Percentiles rank a stretch among this genome's conserved stretches.
Evolutionary conservation across 1,139 yeast genomes (phyloP).

Genomic region (Kodamaea arcana): DNA sequence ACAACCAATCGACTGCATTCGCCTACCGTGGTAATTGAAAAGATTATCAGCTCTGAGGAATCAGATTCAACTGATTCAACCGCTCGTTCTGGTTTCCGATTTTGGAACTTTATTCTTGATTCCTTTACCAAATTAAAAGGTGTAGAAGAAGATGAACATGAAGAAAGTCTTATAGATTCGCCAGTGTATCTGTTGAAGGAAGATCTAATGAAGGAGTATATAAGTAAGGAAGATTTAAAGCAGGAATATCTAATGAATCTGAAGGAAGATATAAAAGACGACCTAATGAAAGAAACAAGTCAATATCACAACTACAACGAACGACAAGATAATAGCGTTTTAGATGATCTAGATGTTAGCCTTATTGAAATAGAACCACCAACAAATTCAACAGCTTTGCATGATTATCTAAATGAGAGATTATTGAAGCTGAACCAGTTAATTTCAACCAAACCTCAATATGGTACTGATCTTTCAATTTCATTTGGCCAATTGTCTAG

Average conservation of each 20-base stretch:
- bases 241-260: too few species aligned
- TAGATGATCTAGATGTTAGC: background rate
- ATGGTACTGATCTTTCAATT: slow-evolving; percentile 13
- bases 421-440: background rate
- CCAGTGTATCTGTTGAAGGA: too few species aligned
- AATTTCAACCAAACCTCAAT: slow-evolving; percentile 5
- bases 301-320: too few species aligned
- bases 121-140: background rate
- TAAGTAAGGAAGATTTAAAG: too few species aligned
- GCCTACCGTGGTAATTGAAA: background rate
- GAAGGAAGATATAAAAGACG: too few species aligned
- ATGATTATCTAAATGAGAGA: slow-evolving; percentile 5
- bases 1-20: slow-evolving; percentile 1
- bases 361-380: slow-evolving; percentile 3
- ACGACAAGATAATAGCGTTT: background rate
- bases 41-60: background rate
- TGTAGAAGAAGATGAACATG: too few species aligned
- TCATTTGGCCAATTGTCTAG: slow-evolving; percentile 8
- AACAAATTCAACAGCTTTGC: slow-evolving; percentile 2
- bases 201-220: too few species aligned
- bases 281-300: too few species aligned
- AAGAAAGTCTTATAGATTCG: too few species aligned
- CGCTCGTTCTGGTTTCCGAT: background rate
- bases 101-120: background rate
- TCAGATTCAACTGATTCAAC: background rate